Evolutionary conservation across 2,329 filamentous ascomycete species (phyloP), one percentile per base, ranked within the genome.

Genomic region (Ophiostoma australiae): DNA sequence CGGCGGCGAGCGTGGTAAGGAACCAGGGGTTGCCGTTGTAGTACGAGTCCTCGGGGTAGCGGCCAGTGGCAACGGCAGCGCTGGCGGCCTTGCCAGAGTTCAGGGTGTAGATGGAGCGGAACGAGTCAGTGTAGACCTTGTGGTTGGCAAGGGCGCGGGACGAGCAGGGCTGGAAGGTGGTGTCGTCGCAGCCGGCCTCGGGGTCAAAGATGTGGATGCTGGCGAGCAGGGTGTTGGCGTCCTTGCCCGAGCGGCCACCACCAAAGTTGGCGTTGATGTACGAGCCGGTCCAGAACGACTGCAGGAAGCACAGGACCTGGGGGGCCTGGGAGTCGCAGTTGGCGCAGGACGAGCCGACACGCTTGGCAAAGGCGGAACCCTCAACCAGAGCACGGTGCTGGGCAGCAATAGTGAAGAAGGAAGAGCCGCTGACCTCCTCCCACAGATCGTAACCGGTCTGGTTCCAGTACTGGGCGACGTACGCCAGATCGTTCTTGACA

Each of bases 151-250:
- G 83, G 1, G 89, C 88, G 70, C 81, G 83, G 73, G 87, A 82
- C 37, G 89, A 91, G 81, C 91, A 94, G 11, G 92, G 91, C 79
- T 94, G 91, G 82, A 94, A 94, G 3, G 91, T 93, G 3, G 82
- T 81, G 67, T 87, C 85, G 75, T 92, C 89, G 75, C 91, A 93
- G 39, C 82, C 84, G 0, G 86, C 85, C 7, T 82, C 79, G 0
- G 89, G 86, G 76, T 94, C 91, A 73, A 93, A 94, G 31, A 84
- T 86, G 77, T 89, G 87, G 74, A 91, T 91, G 4, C 87, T 86
- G 2, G 82, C 84, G 1, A 92, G 81, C 48, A 94, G 80, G 1
- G 88, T 89, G 79, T 93, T 93, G 70, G 86, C 86, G 76, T 94
- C 92, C 73, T 89, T 90, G 39, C 89, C 91, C 39, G 84, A 85